Evolutionary conservation across 2,329 filamentous ascomycete genomes (phyloP), one percentile per base, ranked within the genome.

Genomic region (Pezicula rhizophila): DNA sequence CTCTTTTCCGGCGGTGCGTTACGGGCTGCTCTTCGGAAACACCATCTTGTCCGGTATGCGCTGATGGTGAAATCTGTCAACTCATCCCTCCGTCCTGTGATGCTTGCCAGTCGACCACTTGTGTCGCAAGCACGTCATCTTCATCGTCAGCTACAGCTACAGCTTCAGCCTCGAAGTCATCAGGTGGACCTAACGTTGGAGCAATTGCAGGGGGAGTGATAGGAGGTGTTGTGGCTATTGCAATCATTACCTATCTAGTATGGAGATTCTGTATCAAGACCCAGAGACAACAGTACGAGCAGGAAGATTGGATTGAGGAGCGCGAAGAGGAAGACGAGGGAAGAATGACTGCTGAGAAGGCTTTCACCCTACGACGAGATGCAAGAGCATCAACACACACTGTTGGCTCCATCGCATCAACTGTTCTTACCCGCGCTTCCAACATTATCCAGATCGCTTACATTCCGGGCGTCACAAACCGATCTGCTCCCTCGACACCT

Each of bases 391-490:
- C 91, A 10, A 87, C 88, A 40, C 83, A 93, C 65, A 88, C 88
- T n/a, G 85, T 92, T 47, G 80, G 86, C 61, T 97, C 92, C 11
- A 89, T 99, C 64, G 93, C 93, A 14, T 96, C 91, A 8, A 97
- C 92, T 23, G 90, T 97, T 51, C 79, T 96, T 52, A 97, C 93
- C 15, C 84, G 93, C 53, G 93, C 93, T 43, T 97, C 93, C 62
- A 99, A 99, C 73, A 92, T 99, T 65, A 99, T 99, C 61, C 93
- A 97, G 70, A 99, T 99, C 69, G 93, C 93, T 48, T 99, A 97
- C 68, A 97, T 99, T 57, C 93, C 93, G 12, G 93, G 93, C 52
- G 91, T 97, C 61, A 96, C 89, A 52, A 96, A 96, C 70, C 82
- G 92, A 57, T 90, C 91, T 11, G 84, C 85, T 7, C 87, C 88